These are phyloP conservation scores for Pyrenophora tritici-repentis DNA, from an alignment of 2,329 filamentous ascomycete species.

Conservation along the genomic window DNA sequence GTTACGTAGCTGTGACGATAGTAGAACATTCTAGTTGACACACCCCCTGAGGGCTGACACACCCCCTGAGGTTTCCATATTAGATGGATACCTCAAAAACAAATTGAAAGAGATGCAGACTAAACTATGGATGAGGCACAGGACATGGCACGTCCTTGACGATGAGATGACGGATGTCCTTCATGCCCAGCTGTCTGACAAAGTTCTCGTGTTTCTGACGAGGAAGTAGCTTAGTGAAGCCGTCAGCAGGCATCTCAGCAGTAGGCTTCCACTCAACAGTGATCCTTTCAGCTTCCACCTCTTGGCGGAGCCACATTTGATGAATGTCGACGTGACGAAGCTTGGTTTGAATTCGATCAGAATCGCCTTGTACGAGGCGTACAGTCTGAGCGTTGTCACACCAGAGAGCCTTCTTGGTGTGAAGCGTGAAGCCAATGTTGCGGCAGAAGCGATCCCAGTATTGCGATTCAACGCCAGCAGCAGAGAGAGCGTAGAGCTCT, in stretches of 20 bases:
- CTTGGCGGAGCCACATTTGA: neutral
- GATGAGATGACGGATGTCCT: neutral
- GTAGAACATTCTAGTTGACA: no score
- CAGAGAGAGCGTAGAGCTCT: neutral
- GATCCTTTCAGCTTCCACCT: neutral
- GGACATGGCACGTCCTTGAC: neutral
- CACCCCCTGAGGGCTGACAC: no score
- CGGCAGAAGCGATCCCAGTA: constrained; percentile 1
- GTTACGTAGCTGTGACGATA: no score
- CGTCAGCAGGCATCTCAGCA: neutral
- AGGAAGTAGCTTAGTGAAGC: neutral
- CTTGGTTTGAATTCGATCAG: neutral
- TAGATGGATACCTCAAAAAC: no score
- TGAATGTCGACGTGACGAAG: neutral
- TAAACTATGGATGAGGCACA: no score
- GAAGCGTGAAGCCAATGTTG: neutral
- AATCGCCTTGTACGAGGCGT: neutral
- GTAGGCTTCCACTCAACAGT: neutral
- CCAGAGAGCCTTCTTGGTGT: neutral
- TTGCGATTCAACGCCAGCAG: constrained; percentile 1
- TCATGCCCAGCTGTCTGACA: neutral
- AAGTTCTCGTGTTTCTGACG: neutral
- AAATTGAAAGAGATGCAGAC: no score
- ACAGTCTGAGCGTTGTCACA: constrained; percentile 4
- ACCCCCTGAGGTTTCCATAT: no score